A percentile compares a stretch with the other conserved stretches of the same genome.
Evolutionary conservation across 805 yeast species (phyloP).

Genomic region (Kodamaea neixiangensis): DNA sequence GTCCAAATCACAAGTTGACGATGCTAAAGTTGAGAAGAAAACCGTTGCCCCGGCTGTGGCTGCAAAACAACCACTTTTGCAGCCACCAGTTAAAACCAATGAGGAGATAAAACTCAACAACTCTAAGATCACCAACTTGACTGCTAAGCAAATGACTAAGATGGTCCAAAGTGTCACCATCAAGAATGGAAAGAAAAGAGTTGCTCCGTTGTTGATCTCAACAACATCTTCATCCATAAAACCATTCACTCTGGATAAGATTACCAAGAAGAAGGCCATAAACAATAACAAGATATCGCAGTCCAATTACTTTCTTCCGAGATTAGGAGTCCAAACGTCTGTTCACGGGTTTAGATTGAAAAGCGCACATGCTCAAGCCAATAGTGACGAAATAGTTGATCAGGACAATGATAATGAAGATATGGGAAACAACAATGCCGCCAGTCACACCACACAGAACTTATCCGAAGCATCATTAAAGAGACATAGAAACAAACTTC

Average conservation of each 20-base stretch:
- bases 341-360: slow-evolving; percentile 54
- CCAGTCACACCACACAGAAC: slow-evolving; percentile 14
- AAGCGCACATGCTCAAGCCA: slow-evolving; percentile 11
- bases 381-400: slow-evolving; percentile 24
- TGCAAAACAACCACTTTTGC: not conserved
- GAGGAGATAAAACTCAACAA: not conserved
- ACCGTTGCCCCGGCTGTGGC: slow-evolving; percentile 1
- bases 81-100: not conserved
- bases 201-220: slow-evolving; percentile 68
- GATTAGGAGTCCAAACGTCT: slow-evolving; percentile 63
- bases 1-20: slow-evolving; percentile 40
- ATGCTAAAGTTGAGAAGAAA: not conserved
- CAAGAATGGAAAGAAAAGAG: slow-evolving; percentile 75
- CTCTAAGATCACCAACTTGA: slow-evolving; percentile 3
- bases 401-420: slow-evolving; percentile 54
- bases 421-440: slow-evolving; percentile 31
- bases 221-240: slow-evolving; percentile 28
- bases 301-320: slow-evolving; percentile 55
- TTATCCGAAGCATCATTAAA: slow-evolving; percentile 34
- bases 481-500: slow-evolving; percentile 33
- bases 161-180: slow-evolving; percentile 52
- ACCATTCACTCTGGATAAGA: slow-evolving; percentile 15
- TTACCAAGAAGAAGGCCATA: slow-evolving; percentile 20
- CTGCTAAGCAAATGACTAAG: slow-evolving; percentile 17
- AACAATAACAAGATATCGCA: slow-evolving; percentile 41